Percentiles rank a stretch among this genome's conserved stretches.
phyloP scores from a whole-genome alignment of 441 rosid genomes.

The Populus trichocarpa region DNA sequence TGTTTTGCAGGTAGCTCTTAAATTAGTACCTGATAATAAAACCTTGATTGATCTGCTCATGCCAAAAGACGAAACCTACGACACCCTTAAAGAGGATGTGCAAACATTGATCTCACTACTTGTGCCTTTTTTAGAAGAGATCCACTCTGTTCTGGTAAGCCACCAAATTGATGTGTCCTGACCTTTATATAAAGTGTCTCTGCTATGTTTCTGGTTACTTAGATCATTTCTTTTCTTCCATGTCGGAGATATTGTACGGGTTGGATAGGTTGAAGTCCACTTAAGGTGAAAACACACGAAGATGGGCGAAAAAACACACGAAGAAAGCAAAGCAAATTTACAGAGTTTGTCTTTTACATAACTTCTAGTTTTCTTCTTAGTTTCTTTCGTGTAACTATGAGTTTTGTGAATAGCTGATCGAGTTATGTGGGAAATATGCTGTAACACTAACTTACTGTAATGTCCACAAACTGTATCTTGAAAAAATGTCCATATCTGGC shows the following conservation, averaged over 20 bases:
- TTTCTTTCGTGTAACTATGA: slow-evolving; percentile 15
- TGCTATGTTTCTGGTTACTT: neutral
- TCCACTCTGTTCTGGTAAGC: slow-evolving; percentile 62
- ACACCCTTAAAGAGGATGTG: slow-evolving; percentile 52
- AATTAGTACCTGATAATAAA: slow-evolving; percentile 62
- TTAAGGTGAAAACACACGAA: slow-evolving; percentile 16
- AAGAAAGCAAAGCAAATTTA: slow-evolving; percentile 15
- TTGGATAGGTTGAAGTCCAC: slow-evolving; percentile 50
- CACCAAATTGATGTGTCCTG: neutral
- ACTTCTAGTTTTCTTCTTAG: slow-evolving; percentile 3
- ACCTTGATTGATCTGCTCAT: slow-evolving; percentile 54
- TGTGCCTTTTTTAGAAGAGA: slow-evolving; percentile 57
- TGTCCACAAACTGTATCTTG: neutral
- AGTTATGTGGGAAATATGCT: neutral
- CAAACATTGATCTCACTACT: slow-evolving; percentile 51
- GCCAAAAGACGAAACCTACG: slow-evolving; percentile 47
- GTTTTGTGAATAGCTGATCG: slow-evolving; percentile 8
- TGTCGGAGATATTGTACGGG: slow-evolving; percentile 43
- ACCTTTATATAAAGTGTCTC: neutral
- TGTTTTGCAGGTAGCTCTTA: slow-evolving; percentile 61
- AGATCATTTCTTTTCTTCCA: neutral
- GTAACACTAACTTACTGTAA: neutral
- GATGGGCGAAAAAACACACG: neutral
- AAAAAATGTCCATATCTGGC: neutral
- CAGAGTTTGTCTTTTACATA: slow-evolving; percentile 8